Conservation (phyloP, 140 eudicot genomes). For the Erigeron philadelphicus region DNA sequence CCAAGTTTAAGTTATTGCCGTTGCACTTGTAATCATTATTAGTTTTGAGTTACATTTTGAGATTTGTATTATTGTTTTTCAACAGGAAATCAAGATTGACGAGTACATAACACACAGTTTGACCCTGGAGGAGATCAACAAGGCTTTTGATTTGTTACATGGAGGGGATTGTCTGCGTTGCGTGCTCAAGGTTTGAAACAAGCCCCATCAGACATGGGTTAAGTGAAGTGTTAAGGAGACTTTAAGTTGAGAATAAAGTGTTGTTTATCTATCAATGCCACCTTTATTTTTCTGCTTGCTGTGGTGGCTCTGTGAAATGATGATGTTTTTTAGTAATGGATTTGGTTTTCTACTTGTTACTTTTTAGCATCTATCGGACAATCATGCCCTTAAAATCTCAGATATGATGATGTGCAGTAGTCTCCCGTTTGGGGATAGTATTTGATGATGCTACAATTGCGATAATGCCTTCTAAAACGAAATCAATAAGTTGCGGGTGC, state of each 20-base stretch:
- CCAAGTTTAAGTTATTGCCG: background rate
- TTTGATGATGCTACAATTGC: too few species aligned
- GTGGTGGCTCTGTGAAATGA: conserved; percentile 21
- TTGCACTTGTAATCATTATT: background rate
- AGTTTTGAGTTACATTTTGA: background rate
- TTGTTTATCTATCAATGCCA: conserved; percentile 1
- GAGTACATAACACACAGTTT: conserved; percentile 86
- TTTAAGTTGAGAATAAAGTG: conserved; percentile 24
- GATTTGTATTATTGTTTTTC: background rate
- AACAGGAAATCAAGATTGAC: conserved; percentile 95
- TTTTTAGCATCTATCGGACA: background rate
- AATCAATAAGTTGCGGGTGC: too few species aligned
- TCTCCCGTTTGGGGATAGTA: too few species aligned
- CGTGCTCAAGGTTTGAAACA: conserved; percentile 54
- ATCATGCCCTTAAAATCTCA: background rate
- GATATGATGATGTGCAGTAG: too few species aligned
- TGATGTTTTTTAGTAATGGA: background rate
- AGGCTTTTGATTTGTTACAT: conserved; percentile 92
- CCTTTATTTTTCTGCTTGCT: conserved; percentile 17
- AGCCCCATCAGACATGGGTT: background rate
- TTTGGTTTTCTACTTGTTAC: background rate
- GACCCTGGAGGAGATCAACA: conserved; percentile 77
- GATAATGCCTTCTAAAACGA: too few species aligned
- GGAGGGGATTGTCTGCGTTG: conserved; percentile 94
- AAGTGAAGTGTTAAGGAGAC: background rate